Conservation (phyloP, 2,329 filamentous ascomycete genomes). For the Endothia cerciana region DNA sequence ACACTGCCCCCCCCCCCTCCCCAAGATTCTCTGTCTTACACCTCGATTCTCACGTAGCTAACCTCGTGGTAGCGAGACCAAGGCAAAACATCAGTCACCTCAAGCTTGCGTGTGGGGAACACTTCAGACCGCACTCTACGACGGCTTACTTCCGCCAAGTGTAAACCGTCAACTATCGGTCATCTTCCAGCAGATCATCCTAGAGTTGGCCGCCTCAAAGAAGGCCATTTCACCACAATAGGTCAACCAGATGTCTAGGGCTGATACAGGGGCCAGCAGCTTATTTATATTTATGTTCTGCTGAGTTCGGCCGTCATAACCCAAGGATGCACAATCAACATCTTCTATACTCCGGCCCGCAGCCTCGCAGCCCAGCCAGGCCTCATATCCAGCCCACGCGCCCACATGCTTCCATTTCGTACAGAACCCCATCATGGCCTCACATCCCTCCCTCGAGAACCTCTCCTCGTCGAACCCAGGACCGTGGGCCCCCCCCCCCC, state of each 20-base stretch:
- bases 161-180: not conserved
- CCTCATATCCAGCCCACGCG: constrained; percentile 50
- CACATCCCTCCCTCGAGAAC: constrained; percentile 43
- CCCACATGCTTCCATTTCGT: constrained; percentile 42
- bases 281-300: not conserved
- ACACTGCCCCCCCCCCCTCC: not conserved
- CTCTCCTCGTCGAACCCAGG: constrained; percentile 30
- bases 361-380: constrained; percentile 44
- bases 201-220: not conserved
- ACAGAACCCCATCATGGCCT: constrained; percentile 47
- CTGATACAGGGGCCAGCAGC: not conserved
- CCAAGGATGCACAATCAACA: not conserved
- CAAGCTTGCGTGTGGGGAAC: not conserved
- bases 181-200: not conserved
- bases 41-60: not conserved
- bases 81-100: not conserved
- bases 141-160: not conserved
- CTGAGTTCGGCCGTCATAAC: not conserved
- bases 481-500: constrained; percentile 34
- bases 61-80: not conserved
- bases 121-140: not conserved
- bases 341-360: not conserved
- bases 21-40: not conserved
- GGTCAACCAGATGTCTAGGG: not conserved
- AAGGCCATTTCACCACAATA: not conserved